phyloP scores from a whole-genome alignment of 371 early-diverging fungal species.

The Mucor mucedo region DNA sequence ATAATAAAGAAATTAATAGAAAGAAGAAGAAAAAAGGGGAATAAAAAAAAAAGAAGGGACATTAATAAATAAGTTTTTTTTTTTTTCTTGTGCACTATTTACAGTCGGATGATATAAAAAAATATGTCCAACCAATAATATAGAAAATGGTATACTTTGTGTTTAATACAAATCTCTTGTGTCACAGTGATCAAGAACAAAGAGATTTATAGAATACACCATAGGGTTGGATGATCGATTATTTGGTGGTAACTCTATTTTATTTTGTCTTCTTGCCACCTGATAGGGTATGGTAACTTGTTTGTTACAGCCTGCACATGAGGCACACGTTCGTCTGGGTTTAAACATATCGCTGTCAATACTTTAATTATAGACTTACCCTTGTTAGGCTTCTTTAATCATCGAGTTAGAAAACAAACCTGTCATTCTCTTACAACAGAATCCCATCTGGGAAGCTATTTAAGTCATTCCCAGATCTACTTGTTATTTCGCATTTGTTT shows the following conservation, averaged over 20 bases:
- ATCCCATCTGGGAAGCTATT: too few species aligned
- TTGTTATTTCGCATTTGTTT: too few species aligned
- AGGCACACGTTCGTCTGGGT: not conserved
- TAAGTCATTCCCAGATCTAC: too few species aligned
- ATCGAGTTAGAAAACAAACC: too few species aligned
- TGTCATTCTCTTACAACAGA: too few species aligned
- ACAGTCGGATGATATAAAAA: constrained; percentile 5
- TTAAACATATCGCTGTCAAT: not conserved
- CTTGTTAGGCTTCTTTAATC: not conserved
- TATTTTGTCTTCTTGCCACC: not conserved
- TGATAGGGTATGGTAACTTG: constrained; percentile 4
- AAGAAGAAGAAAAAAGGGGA: not conserved
- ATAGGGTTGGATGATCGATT: not conserved
- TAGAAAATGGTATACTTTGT: not conserved
- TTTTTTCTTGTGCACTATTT: too few species aligned
- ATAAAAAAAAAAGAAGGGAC: not conserved
- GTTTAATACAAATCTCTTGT: not conserved
- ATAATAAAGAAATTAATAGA: not conserved
- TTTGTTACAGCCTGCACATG: not conserved
- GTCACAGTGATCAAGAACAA: not conserved
- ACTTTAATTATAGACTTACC: not conserved
- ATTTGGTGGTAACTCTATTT: not conserved
- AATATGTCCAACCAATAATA: not conserved
- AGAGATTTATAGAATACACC: not conserved
- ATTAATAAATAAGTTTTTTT: not conserved